phyloP scores from a whole-genome alignment of 148 eudicot species.

The Chenopodium suecicum region DNA sequence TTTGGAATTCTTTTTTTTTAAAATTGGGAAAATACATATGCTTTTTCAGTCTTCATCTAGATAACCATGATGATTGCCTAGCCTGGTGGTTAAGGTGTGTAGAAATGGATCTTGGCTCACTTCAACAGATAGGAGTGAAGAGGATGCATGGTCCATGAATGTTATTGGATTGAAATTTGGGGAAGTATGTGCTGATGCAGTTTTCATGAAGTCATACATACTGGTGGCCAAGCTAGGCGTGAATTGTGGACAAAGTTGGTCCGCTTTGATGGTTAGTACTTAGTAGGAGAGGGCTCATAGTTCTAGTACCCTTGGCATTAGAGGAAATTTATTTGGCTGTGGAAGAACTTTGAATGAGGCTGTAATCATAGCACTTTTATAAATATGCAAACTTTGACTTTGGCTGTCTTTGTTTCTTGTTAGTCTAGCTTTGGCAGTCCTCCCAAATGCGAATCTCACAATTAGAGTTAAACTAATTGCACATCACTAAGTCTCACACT shows the following conservation, averaged over 20 bases:
- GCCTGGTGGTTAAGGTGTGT: background rate
- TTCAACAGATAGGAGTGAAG: background rate
- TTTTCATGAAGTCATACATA: no score
- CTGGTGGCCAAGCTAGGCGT: no score
- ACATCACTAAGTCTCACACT: no score
- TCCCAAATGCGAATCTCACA: background rate
- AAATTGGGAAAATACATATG: background rate
- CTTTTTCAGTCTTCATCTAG: background rate
- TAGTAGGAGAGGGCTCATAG: background rate
- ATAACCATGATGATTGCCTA: background rate
- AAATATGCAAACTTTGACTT: background rate
- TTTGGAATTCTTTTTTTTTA: background rate
- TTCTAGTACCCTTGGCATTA: background rate
- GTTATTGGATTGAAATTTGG: no score
- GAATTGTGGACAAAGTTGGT: no score
- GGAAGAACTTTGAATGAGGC: background rate
- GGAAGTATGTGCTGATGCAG: no score
- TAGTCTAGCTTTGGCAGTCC: background rate
- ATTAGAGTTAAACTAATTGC: no score
- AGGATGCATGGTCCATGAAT: no score
- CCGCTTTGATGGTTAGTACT: background rate
- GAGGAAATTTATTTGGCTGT: background rate
- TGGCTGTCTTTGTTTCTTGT: background rate
- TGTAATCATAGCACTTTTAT: no score
- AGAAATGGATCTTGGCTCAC: background rate